These are phyloP conservation scores for Phlyctochytrium planicorne DNA, from an alignment of 192 early-diverging fungal species.

Conservation along the genomic window DNA sequence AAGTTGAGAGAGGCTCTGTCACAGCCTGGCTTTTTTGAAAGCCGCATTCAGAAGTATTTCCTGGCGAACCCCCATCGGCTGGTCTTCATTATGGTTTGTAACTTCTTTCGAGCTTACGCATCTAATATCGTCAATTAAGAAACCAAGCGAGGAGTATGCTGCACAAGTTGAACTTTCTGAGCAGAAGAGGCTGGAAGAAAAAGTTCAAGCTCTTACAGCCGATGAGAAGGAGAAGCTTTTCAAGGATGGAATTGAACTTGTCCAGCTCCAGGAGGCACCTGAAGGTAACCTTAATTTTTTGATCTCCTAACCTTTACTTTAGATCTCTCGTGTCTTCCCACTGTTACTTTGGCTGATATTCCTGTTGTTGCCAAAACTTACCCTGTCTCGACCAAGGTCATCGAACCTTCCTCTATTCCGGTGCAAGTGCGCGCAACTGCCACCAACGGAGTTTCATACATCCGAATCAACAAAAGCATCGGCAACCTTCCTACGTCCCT, in stretches of 20 bases:
- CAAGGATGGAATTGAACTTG: constrained; percentile 65
- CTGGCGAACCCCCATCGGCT: constrained; percentile 77
- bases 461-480: constrained; percentile 69
- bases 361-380: constrained; percentile 59
- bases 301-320: not conserved
- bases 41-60: constrained; percentile 73
- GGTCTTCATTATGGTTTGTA: constrained; percentile 69
- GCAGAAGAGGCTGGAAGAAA: constrained; percentile 59
- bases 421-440: constrained; percentile 75
- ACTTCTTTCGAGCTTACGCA: too few relatives aligned
- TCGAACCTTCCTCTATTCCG: constrained; percentile 40
- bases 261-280: constrained; percentile 65
- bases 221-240: constrained; percentile 60
- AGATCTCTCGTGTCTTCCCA: constrained; percentile 82
- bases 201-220: constrained; percentile 60
- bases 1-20: constrained; percentile 59
- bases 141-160: constrained; percentile 67
- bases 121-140: not conserved
- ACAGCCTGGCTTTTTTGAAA: constrained; percentile 69
- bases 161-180: constrained; percentile 62
- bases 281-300: constrained; percentile 46
- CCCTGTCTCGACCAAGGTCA: constrained; percentile 35
- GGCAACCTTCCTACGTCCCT: constrained; percentile 63
- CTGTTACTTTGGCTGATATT: constrained; percentile 79
- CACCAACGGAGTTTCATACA: constrained; percentile 93